Conservation (phyloP, 257 asterid species). For the Agastache rugosa region DNA sequence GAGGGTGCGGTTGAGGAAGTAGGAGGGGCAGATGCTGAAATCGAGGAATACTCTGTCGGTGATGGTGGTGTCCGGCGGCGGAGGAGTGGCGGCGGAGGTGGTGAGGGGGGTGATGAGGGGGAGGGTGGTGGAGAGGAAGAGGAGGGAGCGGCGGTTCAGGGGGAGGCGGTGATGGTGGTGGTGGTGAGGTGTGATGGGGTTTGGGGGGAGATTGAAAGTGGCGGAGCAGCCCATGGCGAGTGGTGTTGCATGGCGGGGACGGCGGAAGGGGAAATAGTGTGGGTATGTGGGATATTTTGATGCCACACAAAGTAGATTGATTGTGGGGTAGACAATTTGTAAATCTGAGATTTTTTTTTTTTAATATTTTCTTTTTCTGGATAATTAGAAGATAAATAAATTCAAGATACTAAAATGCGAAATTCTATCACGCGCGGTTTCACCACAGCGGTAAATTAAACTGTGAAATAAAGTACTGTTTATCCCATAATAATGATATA, state of each 20-base stretch:
- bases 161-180: conserved; percentile 34
- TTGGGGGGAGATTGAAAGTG: conserved; percentile 34
- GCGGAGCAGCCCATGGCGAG: conserved; percentile 63
- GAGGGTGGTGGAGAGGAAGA: conserved; percentile 64
- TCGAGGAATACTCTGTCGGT: conserved; percentile 88
- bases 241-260: conserved; percentile 54
- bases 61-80: conserved; percentile 69
- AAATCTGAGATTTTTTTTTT: not conserved
- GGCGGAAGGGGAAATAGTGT: conserved; percentile 7
- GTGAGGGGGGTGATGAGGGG: conserved; percentile 50
- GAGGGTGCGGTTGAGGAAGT: conserved; percentile 72
- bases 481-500: too few species aligned
- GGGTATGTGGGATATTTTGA: conserved; percentile 45
- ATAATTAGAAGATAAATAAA: too few species aligned
- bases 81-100: conserved; percentile 45
- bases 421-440: too few species aligned
- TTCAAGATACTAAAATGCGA: too few species aligned
- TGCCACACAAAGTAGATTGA: conserved; percentile 45
- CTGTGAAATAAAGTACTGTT: too few species aligned
- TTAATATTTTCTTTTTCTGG: not conserved
- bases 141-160: conserved; percentile 65
- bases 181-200: conserved; percentile 32
- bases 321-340: conserved; percentile 19
- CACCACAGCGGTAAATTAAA: too few species aligned
- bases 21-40: conserved; percentile 80